Evolutionary conservation across 2,329 filamentous ascomycete genomes (phyloP).

Genomic region (Bipolaris victoriae): DNA sequence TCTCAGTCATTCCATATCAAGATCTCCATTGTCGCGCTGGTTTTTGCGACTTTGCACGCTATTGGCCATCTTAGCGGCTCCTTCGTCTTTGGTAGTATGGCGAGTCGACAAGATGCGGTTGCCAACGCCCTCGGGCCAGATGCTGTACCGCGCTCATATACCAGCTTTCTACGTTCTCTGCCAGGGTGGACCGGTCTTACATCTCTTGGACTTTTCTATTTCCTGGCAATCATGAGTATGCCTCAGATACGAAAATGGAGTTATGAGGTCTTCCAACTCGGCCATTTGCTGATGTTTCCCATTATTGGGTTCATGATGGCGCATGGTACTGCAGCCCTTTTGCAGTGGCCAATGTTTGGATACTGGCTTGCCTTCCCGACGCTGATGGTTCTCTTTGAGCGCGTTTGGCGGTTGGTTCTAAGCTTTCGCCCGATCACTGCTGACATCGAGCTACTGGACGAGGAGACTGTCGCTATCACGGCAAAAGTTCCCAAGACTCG

Average conservation of each 20-base stretch:
- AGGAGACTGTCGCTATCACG: slow-evolving; percentile 60
- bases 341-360: slow-evolving; percentile 64
- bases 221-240: slow-evolving; percentile 57
- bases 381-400: slow-evolving; percentile 58
- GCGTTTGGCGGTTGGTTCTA: slow-evolving; percentile 53
- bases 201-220: slow-evolving; percentile 58
- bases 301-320: slow-evolving; percentile 63
- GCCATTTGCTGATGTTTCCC: slow-evolving; percentile 64
- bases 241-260: slow-evolving; percentile 59
- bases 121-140: slow-evolving; percentile 55
- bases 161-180: slow-evolving; percentile 55
- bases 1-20: slow-evolving; percentile 63
- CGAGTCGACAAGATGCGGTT: slow-evolving; percentile 54
- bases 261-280: slow-evolving; percentile 64
- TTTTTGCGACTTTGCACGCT: slow-evolving; percentile 60
- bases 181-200: slow-evolving; percentile 61
- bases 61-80: slow-evolving; percentile 62
- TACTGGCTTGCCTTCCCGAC: slow-evolving; percentile 63
- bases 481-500: slow-evolving; percentile 57
- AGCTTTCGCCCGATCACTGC: slow-evolving; percentile 60
- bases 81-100: slow-evolving; percentile 58
- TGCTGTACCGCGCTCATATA: slow-evolving; percentile 54
- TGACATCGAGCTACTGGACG: slow-evolving; percentile 57
- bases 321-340: slow-evolving; percentile 58
- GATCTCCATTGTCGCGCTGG: slow-evolving; percentile 59